phyloP scores from a whole-genome alignment of 768 basidiomycete genomes.

The Panus rudis region DNA sequence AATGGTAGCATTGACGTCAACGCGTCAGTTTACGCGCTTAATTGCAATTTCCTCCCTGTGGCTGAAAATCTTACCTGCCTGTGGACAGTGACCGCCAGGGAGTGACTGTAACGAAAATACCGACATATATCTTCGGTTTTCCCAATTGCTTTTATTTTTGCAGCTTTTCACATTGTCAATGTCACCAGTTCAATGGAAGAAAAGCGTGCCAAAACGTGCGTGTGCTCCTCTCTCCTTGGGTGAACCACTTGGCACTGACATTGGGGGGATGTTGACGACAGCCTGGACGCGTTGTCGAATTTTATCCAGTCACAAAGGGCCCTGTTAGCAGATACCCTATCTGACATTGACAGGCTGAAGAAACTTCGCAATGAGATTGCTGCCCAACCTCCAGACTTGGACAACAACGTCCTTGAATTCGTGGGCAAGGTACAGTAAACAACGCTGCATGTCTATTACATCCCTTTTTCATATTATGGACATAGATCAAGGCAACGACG shows the following conservation, averaged over 20 bases:
- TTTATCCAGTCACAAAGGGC: constrained; percentile 58
- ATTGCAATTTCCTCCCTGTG: too few relatives aligned
- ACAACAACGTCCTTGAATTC: constrained; percentile 26
- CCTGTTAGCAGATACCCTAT: constrained; percentile 51
- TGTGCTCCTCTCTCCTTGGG: background rate
- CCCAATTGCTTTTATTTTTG: too few relatives aligned
- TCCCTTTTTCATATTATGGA: too few relatives aligned
- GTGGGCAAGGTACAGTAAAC: constrained; percentile 28
- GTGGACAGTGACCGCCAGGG: too few relatives aligned
- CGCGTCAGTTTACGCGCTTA: too few relatives aligned
- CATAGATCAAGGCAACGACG: constrained; percentile 27
- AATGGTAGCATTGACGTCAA: too few relatives aligned
- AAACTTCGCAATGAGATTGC: constrained; percentile 35
- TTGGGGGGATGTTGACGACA: constrained; percentile 13
- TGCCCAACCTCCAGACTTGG: constrained; percentile 24
- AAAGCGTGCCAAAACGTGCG: constrained; percentile 21
- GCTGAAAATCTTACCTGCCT: too few relatives aligned
- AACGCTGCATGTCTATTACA: constrained; percentile 10
- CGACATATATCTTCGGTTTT: too few relatives aligned
- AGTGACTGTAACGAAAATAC: too few relatives aligned
- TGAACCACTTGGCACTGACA: background rate
- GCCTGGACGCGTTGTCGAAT: constrained; percentile 57
- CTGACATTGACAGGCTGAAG: constrained; percentile 54
- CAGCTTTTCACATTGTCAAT: constrained; percentile 13
- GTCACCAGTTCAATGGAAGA: constrained; percentile 18